These are phyloP conservation scores for Malassezia japonica DNA, from an alignment of 1,284 basidiomycete species.

Conservation along the genomic window DNA sequence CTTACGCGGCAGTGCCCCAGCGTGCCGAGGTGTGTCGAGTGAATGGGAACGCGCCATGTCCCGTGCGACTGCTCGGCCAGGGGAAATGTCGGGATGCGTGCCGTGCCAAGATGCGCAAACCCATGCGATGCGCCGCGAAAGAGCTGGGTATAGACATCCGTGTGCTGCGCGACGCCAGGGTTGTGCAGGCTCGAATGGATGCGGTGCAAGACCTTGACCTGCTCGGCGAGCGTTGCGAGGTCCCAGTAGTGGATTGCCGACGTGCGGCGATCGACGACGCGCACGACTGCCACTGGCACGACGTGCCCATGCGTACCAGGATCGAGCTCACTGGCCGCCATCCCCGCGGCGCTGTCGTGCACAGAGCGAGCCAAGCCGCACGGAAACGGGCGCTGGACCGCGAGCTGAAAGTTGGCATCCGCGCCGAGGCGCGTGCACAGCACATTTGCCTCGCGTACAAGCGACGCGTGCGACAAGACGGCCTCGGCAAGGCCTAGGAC, in stretches of 20 bases:
- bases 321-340: not conserved
- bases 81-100: not conserved
- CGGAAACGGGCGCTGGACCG: conserved; percentile 51
- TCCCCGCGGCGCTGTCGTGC: not conserved
- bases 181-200: not conserved
- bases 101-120: not conserved
- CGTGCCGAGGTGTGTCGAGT: not conserved
- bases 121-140: not conserved
- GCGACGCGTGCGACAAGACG: conserved; percentile 71
- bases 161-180: not conserved
- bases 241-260: conserved; percentile 1
- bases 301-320: not conserved
- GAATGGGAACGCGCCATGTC: not conserved
- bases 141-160: not conserved
- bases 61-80: not conserved
- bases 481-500: conserved; percentile 68
- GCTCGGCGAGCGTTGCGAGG: not conserved
- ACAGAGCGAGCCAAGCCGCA: not conserved
- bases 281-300: not conserved
- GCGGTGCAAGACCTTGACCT: not conserved
- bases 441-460: conserved; percentile 83
- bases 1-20: not conserved
- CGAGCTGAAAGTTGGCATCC: conserved; percentile 81
- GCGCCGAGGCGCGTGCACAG: conserved; percentile 57
- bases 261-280: conserved; percentile 1